Evolutionary conservation across 1,139 yeast species (phyloP).

Genomic region (Torulaspora globosa): DNA sequence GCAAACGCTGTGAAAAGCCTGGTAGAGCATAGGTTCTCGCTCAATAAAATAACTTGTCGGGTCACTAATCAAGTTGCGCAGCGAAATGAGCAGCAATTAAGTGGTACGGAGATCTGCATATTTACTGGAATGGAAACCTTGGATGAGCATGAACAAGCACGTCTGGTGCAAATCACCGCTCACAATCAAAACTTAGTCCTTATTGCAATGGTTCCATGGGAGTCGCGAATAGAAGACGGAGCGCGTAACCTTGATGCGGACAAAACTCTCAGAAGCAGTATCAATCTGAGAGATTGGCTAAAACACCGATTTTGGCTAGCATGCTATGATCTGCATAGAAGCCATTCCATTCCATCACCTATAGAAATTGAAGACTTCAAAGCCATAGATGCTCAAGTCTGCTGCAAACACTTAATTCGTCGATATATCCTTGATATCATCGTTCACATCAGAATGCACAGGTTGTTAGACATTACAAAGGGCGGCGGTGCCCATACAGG

Average conservation of each 20-base stretch:
- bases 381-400: constrained; percentile 13
- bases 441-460: constrained; percentile 35
- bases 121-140: constrained; percentile 20
- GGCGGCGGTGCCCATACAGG: constrained; percentile 35
- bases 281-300: constrained; percentile 23
- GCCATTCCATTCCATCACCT: not conserved
- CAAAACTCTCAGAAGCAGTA: constrained; percentile 5
- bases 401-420: constrained; percentile 26
- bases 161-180: constrained; percentile 12
- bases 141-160: constrained; percentile 14
- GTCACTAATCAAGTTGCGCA: constrained; percentile 4
- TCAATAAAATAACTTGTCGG: constrained; percentile 7
- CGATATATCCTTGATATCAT: constrained; percentile 36
- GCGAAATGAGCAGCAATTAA: not conserved
- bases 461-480: constrained; percentile 30
- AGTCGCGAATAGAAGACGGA: not conserved
- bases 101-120: constrained; percentile 13
- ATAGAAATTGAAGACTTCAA: not conserved
- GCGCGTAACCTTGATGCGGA: constrained; percentile 5
- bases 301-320: constrained; percentile 33
- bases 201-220: constrained; percentile 24
- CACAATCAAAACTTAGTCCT: constrained; percentile 11
- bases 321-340: constrained; percentile 18
- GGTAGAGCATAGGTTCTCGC: constrained; percentile 10
- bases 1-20: constrained; percentile 11